Base-by-base conservation (phyloP, 2,329 filamentous ascomycete species). In the Blumeria graminis region DNA sequence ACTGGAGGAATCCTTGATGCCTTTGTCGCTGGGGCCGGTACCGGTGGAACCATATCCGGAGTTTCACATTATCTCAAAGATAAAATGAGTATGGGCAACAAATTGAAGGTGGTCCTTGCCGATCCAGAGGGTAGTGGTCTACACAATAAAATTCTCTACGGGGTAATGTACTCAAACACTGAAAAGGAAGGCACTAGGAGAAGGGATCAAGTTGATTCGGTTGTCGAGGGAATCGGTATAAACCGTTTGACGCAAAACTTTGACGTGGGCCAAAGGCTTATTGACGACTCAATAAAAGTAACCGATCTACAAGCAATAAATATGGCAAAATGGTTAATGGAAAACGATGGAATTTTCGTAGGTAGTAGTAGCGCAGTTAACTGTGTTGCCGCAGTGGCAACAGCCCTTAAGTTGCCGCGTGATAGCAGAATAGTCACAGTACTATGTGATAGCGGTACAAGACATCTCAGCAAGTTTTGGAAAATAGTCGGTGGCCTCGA, bases 341-440 rank as follows among this genome's bases (percentile, higher is more conserved):
- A 96, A 70, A 84, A 89, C 60, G 92, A 98, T 68, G 92, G 92
- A 7, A 81, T 98, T 56, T 98, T 98, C 65, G 75, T 89, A 43
- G 93, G 92, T 8, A 94, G 89, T 67, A 94, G 87, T 67, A 94
- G 85, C 68, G 84, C 89, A n/a, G 90, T 98, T 55, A 98, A 98
- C 68, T 94, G 89, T 74, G 84, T 86, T 45, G 86, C 84, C 4
- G 84, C 86, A 22, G 81, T 85, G 9, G 75, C 75, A 55, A 74
- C 82, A 3, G 85, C 84, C 32, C 74, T 81, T 65, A 71, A 72
- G 45, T 69, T 89, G 59, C 83, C 82, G 58, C 75, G 73, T 35
- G 74, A 71, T 6, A 72, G 74, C 59, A 70, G 74, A 41, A 77
- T 93, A 45, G 84, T 89, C n/a, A 92, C 86, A 0, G 73, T 93